Evolutionary conservation across 2,329 filamentous ascomycete species (phyloP).

Genomic region (Epichloe gansuensis): DNA sequence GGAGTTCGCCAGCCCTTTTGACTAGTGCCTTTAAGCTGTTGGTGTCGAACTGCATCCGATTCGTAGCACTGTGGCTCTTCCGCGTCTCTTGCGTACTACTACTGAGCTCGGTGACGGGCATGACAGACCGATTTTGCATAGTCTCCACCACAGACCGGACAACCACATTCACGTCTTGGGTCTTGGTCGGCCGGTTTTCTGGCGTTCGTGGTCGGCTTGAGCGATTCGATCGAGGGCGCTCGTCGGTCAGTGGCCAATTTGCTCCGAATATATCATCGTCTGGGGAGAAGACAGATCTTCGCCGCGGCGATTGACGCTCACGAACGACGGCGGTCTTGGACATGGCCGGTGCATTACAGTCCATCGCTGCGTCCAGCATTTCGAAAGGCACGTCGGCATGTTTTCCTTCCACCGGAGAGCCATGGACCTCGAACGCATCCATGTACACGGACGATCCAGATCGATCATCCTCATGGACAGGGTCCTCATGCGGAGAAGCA

Average conservation of each 20-base stretch:
- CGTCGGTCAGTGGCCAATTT: constrained; percentile 31
- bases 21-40: constrained; percentile 56
- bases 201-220: constrained; percentile 30
- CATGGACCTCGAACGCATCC: constrained; percentile 29
- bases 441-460: constrained; percentile 26
- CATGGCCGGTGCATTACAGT: constrained; percentile 29
- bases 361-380: constrained; percentile 29
- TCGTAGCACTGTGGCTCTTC: constrained; percentile 26
- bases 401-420: constrained; percentile 27
- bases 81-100: constrained; percentile 23
- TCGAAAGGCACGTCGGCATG: constrained; percentile 30
- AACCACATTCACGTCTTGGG: constrained; percentile 33
- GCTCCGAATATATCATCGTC: constrained; percentile 55
- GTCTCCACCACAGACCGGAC: constrained; percentile 51
- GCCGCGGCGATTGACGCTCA: constrained; percentile 37
- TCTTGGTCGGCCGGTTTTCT: constrained; percentile 20
- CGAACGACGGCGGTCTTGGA: constrained; percentile 40
- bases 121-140: constrained; percentile 43
- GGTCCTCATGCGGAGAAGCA: constrained; percentile 56
- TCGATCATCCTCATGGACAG: constrained; percentile 23
- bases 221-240: constrained; percentile 20
- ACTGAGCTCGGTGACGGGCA: constrained; percentile 17
- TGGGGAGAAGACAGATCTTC: constrained; percentile 50
- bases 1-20: constrained; percentile 46
- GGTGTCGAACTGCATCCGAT: constrained; percentile 51